Evolutionary conservation across 2,329 filamentous ascomycete genomes (phyloP), one percentile per base, ranked within the genome.

Genomic region (Septoria petroselini): DNA sequence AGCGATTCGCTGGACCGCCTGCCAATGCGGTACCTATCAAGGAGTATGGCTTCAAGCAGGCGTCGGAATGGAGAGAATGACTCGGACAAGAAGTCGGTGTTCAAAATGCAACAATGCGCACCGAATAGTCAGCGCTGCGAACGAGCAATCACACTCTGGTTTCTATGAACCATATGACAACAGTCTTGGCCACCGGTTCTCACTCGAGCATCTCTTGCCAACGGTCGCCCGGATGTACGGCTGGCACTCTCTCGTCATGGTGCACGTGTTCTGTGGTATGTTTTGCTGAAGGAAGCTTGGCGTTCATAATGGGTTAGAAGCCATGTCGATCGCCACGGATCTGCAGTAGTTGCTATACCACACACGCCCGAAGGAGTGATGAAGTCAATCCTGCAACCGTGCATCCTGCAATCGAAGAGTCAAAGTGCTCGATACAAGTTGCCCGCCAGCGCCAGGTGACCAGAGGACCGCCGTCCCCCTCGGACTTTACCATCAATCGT

Each of bases 21-120:
- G 61, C 58, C 12, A 57, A 60, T 40, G 52, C 38, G 3, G 58
- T 64, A n/a, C 41, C 37, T 4, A 48, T 67, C 4, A 51, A 61
- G 31, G 64, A 67, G 17, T 64, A 57, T 57, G 63, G 59, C 7
- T 63, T 67, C 15, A 42, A 39, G 27, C 18, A 59, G 21, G 18
- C 62, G 18, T 17, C 27, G 14, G 58, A 61, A 12, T 44, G 41
- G 49, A 29, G 41, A 9, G 52, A 53, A 25, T 39, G 8, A 33
- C 18, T 1, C 12, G 41, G 35, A 47, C 11, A 6, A 39, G n/a
- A 14, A 4, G 18, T n/a, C 17, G 19, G 23, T 9, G 9, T 27
- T 9, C n/a, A n/a, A n/a, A n/a, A n/a, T n/a, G n/a, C n/a, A 27
- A 9, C 5, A 27, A 27, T 27, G 23, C 23, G 23, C n/a, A n/a